A percentile compares a stretch with the other conserved stretches of the same genome.
Conservation (phyloP, 2,329 filamentous ascomycete species). For the Ophiostoma sp. region DNA sequence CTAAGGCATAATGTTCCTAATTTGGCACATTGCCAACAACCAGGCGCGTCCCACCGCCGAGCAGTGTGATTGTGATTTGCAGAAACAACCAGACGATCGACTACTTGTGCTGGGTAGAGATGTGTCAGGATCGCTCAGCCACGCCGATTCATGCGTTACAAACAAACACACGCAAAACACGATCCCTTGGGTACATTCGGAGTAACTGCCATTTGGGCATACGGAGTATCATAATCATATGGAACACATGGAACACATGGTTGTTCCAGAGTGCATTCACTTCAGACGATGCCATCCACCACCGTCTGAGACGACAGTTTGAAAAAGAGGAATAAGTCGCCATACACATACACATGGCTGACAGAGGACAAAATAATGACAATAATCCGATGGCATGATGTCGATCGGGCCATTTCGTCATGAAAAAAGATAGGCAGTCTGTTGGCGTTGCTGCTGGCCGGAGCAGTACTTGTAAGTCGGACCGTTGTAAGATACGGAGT, state of each 20-base stretch:
- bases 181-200: too few relatives aligned
- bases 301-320: constrained; percentile 7
- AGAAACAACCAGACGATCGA: neutral
- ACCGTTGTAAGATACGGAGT: too few relatives aligned
- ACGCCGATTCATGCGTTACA: constrained; percentile 18
- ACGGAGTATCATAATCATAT: neutral
- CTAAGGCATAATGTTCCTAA: neutral
- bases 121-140: constrained; percentile 18
- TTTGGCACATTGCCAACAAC: neutral
- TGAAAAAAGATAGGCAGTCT: constrained; percentile 5
- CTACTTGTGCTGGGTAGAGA: neutral
- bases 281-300: neutral
- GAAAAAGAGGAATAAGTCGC: neutral
- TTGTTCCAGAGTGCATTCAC: neutral
- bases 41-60: neutral
- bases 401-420: neutral
- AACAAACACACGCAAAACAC: neutral
- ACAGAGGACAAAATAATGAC: neutral
- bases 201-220: neutral
- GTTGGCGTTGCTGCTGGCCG: neutral
- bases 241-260: constrained; percentile 7
- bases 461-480: neutral
- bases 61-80: neutral
- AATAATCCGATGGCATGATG: neutral
- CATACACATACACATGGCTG: neutral